A percentile compares a stretch with the other conserved stretches of the same genome.
Conservation (phyloP, 1,284 basidiomycete genomes). For the Trametes sp. region DNA sequence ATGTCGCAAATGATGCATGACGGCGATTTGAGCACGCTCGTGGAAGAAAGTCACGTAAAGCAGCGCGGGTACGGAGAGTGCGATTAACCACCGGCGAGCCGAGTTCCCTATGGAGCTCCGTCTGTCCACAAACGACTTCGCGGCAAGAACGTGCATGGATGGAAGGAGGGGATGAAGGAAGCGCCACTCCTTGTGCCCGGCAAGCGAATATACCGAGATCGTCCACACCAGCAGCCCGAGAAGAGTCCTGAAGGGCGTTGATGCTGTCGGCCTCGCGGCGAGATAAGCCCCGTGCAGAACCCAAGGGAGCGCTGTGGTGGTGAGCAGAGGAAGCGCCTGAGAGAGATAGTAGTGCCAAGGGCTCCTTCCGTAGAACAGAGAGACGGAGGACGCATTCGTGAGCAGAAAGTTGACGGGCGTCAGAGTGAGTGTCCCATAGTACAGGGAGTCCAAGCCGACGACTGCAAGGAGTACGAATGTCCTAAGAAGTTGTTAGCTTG, state of each 20-base stretch:
- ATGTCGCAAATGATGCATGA: slow-evolving; percentile 68
- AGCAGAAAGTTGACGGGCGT: slow-evolving; percentile 85
- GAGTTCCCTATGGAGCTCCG: slow-evolving; percentile 12
- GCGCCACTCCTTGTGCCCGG: slow-evolving; percentile 95
- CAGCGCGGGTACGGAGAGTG: slow-evolving; percentile 64
- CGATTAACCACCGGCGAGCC: slow-evolving; percentile 52
- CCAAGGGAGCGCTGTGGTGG: slow-evolving; percentile 78
- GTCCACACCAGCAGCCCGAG: slow-evolving; percentile 69
- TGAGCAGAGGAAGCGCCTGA: slow-evolving; percentile 87
- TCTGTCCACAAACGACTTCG: slow-evolving; percentile 69
- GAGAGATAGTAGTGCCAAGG: slow-evolving; percentile 90
- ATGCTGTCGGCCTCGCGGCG: slow-evolving; percentile 34
- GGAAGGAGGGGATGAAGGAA: slow-evolving; percentile 95
- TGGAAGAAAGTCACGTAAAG: slow-evolving; percentile 79
- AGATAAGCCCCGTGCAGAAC: slow-evolving; percentile 66
- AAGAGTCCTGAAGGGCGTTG: slow-evolving; percentile 50
- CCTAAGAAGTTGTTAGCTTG: slow-evolving; percentile 39
- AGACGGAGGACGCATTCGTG: slow-evolving; percentile 84
- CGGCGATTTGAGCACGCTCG: slow-evolving; percentile 78
- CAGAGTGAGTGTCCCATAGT: slow-evolving; percentile 74
- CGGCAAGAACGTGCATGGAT: slow-evolving; percentile 82
- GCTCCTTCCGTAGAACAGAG: slow-evolving; percentile 93
- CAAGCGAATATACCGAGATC: slow-evolving; percentile 76
- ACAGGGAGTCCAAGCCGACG: slow-evolving; percentile 69
- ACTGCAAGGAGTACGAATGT: slow-evolving; percentile 47